phyloP scores from a whole-genome alignment of 2,329 filamentous ascomycete species.

The Hypomyces perniciosus region DNA sequence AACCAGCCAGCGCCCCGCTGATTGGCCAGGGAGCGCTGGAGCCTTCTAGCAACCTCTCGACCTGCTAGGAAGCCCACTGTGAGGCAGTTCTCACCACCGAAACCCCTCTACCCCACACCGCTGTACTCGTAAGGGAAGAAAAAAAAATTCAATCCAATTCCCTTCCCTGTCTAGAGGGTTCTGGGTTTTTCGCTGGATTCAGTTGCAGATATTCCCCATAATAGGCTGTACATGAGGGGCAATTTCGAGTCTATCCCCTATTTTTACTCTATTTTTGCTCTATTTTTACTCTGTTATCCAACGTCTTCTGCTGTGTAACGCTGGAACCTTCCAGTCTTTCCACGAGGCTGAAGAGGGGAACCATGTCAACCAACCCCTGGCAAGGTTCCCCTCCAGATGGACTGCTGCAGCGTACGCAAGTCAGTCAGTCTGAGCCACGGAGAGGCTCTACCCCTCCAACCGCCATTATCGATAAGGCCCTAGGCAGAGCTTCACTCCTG shows the following conservation, averaged over 20 bases:
- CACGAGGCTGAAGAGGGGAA: slow-evolving; percentile 11
- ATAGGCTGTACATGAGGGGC: no score
- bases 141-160: no score
- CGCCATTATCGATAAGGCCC: no score
- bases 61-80: no score
- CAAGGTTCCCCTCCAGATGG: slow-evolving; percentile 2
- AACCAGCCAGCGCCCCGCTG: slow-evolving; percentile 16
- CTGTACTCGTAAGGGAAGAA: no score
- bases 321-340: not conserved
- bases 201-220: no score
- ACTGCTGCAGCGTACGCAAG: not conserved
- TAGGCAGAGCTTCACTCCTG: not conserved
- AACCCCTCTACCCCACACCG: no score
- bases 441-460: not conserved
- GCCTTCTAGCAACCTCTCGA: slow-evolving; percentile 19
- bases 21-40: slow-evolving; percentile 22
- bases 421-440: not conserved
- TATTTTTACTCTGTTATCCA: not conserved
- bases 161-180: no score
- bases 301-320: not conserved
- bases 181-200: no score
- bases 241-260: not conserved
- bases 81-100: no score
- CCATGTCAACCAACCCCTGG: not conserved
- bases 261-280: not conserved